Conservation (phyloP, 371 early-diverging fungal genomes). For the Mortierella sp. region DNA sequence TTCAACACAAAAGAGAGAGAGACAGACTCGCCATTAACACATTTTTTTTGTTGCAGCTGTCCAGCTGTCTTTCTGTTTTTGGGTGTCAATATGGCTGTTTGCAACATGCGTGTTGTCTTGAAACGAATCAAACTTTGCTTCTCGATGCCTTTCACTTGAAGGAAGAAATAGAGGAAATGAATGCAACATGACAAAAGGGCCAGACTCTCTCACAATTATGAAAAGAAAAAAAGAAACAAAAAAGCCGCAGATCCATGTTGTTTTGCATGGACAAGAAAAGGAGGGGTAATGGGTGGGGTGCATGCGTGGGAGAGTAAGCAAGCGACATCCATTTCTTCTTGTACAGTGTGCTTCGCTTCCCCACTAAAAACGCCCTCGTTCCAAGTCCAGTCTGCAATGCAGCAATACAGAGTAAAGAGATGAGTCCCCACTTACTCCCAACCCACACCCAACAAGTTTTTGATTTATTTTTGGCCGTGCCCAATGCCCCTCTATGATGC, state of each 20-base stretch:
- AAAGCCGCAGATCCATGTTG: neutral
- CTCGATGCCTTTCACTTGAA: neutral
- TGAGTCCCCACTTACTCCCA: neutral
- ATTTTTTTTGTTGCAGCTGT: neutral
- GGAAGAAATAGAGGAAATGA: neutral
- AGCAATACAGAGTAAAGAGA: no score
- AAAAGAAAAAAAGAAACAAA: neutral
- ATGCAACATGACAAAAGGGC: neutral
- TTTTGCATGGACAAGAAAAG: neutral
- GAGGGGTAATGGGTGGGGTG: constrained; percentile 2
- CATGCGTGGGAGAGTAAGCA: constrained; percentile 10
- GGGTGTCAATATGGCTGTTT: neutral
- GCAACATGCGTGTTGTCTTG: neutral
- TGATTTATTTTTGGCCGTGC: neutral
- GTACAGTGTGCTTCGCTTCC: neutral
- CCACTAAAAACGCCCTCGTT: neutral
- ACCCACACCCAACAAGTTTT: neutral
- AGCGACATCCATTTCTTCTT: neutral
- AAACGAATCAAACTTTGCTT: neutral
- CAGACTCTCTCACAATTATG: neutral
- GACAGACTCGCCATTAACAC: neutral
- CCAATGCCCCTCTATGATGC: neutral
- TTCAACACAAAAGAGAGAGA: neutral
- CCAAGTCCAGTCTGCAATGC: no score
- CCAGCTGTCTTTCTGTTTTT: constrained; percentile 12